A percentile compares a stretch with the other conserved stretches of the same genome.
These are phyloP conservation scores for Lactarius sanguifluus DNA, from an alignment of 768 basidiomycete genomes.

Conservation along the genomic window DNA sequence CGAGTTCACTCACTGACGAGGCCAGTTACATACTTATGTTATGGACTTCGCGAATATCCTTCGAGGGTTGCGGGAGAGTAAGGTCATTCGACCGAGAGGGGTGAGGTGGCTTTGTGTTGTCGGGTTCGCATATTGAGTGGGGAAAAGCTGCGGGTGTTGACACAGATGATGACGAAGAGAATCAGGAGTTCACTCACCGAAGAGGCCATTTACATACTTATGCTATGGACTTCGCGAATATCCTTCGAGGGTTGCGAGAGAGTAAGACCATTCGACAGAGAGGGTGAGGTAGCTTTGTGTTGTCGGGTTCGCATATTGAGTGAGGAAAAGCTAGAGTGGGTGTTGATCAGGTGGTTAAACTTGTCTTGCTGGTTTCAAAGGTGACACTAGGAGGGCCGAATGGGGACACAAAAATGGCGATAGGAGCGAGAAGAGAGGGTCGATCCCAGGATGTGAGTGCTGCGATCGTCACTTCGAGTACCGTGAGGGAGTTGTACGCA, in stretches of 20 bases:
- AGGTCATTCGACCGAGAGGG: conserved; percentile 37
- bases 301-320: conserved; percentile 39
- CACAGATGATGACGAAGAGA: conserved; percentile 11
- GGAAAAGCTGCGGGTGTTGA: conserved; percentile 27
- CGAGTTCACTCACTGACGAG: conserved; percentile 60
- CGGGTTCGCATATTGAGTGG: conserved; percentile 37
- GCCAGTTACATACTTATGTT: conserved; percentile 61
- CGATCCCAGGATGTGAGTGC: too few relatives aligned
- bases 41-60: conserved; percentile 46
- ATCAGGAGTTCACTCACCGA: too few relatives aligned
- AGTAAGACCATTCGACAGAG: conserved; percentile 37
- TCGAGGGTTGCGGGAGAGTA: conserved; percentile 32
- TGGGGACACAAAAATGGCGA: too few relatives aligned
- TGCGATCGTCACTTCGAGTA: too few relatives aligned
- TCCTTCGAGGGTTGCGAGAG: conserved; percentile 34
- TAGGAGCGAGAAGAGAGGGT: too few relatives aligned
- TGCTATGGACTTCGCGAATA: conserved; percentile 48
- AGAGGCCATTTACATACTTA: too few relatives aligned
- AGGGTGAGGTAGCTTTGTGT: conserved; percentile 27
- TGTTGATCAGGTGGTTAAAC: conserved; percentile 27
- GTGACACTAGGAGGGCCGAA: too few relatives aligned
- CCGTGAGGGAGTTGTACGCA: too few relatives aligned
- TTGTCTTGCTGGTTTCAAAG: too few relatives aligned
- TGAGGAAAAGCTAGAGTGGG: conserved; percentile 17
- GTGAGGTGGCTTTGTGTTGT: conserved; percentile 31